Evolutionary conservation across 768 basidiomycete genomes (phyloP).

Genomic region (Russula vinacea): DNA sequence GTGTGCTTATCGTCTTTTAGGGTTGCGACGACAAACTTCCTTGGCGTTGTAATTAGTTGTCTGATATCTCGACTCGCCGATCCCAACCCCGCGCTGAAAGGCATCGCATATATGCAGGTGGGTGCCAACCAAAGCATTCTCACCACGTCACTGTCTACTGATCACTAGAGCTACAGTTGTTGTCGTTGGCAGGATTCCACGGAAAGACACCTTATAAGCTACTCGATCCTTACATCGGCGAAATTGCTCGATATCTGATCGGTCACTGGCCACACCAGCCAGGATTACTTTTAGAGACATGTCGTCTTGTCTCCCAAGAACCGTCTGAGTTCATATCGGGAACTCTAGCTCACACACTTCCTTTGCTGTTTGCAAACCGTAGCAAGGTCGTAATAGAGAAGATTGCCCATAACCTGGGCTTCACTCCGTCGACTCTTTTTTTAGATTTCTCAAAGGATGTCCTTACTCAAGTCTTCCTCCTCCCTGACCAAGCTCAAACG

Average conservation of each 20-base stretch:
- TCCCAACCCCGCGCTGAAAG: conserved; percentile 65
- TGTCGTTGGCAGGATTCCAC: conserved; percentile 53
- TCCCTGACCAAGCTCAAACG: conserved; percentile 53
- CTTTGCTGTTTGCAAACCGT: conserved; percentile 61
- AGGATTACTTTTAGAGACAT: conserved; percentile 56
- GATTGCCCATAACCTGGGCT: conserved; percentile 53
- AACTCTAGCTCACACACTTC: conserved; percentile 63
- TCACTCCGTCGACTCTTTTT: conserved; percentile 49
- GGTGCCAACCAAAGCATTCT: conserved; percentile 26
- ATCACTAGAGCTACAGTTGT: conserved; percentile 46
- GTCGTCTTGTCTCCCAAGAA: conserved; percentile 61
- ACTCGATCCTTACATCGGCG: conserved; percentile 64
- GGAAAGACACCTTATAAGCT: conserved; percentile 64
- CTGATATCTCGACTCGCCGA: conserved; percentile 66
- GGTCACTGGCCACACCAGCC: conserved; percentile 57
- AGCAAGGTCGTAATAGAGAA: conserved; percentile 57
- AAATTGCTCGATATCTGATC: conserved; percentile 64
- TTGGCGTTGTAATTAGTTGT: conserved; percentile 58
- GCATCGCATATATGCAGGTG: conserved; percentile 66
- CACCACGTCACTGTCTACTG: conserved; percentile 20
- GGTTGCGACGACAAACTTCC: conserved; percentile 46
- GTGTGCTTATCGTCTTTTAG: conserved; percentile 35
- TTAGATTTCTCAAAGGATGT: conserved; percentile 57
- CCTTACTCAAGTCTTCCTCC: conserved; percentile 63
- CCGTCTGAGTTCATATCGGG: conserved; percentile 59